Evolutionary conservation across 495 filamentous ascomycete species (phyloP), one percentile per base, ranked within the genome.

Genomic region (Daldinia decipiens): DNA sequence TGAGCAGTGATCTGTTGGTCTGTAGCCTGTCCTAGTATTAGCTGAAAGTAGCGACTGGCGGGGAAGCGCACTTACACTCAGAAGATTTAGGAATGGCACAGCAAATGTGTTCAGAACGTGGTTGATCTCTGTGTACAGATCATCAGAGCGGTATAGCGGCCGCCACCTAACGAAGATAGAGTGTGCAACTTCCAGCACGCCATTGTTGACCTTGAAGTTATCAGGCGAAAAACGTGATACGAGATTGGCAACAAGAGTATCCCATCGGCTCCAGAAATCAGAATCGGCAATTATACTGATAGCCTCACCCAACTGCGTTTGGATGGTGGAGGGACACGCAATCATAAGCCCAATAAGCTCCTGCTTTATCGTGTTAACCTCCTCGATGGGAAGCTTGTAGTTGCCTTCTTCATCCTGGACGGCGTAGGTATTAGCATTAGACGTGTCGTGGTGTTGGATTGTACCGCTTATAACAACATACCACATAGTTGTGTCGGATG

Each of bases 261-360:
- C 92, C 96, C 96, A 99, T 74, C 91, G 86, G 78, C 90, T 83
- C 90, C 91, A 98, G 80, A 99, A 99, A 77, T 99, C 96, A 72
- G 93, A 97, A 79, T 98, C 95, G 38, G 96, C 96, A 67, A 99
- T 98, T 68, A 93, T 87, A 80, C 95, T 97, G 76, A 98, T 93
- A 39, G 95, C 94, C 71, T 98, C 96, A 70, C 96, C 96, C 47
- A 99, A 83, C 80, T 98, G 96, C 47, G 92, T 88, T 78, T 98
- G 96, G 68, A 99, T 92, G 13, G 86, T 89, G 29, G 92, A 73
- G 3, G 94, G 94, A 15, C 95, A 92, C 5, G 90, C 90, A 67
- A 97, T 95, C 96, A 99, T 99, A 69, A 99, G 83, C 52, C 92
- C 94, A 74, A 99, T 93, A 72, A 99, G 87, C 80, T 98, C 94